A percentile compares a stretch with the other conserved stretches of the same genome.
phyloP scores from a whole-genome alignment of 257 asterid genomes.

The Perilla frutescens region DNA sequence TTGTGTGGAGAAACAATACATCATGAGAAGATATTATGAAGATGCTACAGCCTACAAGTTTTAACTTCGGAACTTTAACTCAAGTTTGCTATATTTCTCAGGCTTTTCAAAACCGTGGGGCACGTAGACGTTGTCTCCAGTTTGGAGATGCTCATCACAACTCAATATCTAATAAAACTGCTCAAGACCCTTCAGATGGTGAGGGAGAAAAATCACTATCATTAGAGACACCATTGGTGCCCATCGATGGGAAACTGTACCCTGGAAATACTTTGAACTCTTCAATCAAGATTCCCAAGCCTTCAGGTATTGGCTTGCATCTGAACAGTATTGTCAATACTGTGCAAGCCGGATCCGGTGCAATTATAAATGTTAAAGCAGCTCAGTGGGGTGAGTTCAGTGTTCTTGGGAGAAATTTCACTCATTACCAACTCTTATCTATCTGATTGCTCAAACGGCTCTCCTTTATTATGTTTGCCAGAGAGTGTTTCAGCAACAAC shows the following conservation, averaged over 20 bases:
- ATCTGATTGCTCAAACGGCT: conserved; percentile 9
- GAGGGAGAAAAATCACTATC: conserved; percentile 46
- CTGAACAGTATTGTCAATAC: conserved; percentile 37
- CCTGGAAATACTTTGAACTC: conserved; percentile 41
- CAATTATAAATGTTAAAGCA: conserved; percentile 31
- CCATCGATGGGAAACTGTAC: conserved; percentile 32
- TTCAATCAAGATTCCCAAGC: conserved; percentile 48
- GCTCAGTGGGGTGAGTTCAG: conserved; percentile 35
- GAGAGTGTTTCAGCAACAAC: conserved; percentile 29
- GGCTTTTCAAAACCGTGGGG: conserved; percentile 58
- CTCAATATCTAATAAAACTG: conserved; percentile 26
- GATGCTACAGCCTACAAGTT: neutral
- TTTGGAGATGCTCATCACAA: conserved; percentile 60
- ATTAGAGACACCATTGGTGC: conserved; percentile 40
- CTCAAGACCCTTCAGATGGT: conserved; percentile 39
- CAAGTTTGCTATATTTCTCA: conserved; percentile 36
- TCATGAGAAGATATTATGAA: conserved; percentile 17
- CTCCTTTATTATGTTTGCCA: conserved; percentile 23
- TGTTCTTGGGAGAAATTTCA: conserved; percentile 13
- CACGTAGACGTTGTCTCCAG: conserved; percentile 65
- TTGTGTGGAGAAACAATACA: neutral
- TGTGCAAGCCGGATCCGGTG: conserved; percentile 34
- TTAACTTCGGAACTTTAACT: neutral
- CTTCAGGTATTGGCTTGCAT: conserved; percentile 52
- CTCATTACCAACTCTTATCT: conserved; percentile 13